Evolutionary conservation across 129 eudicot species (phyloP), one percentile per base, ranked within the genome.

Genomic region (Ambrosia artemisiifolia): DNA sequence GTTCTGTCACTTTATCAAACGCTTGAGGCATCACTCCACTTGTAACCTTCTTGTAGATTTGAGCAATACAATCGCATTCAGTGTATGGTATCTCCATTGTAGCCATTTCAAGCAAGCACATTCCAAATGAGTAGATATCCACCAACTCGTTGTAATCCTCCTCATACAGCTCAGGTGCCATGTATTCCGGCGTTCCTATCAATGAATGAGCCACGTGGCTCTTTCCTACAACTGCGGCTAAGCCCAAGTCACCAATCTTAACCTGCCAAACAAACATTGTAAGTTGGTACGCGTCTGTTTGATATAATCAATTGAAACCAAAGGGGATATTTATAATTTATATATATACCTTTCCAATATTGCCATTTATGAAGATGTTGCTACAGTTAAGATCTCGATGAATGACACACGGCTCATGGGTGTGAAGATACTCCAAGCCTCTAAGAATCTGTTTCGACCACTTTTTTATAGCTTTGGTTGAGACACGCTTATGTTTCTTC

Each of bases 131-230:
- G 79, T 91, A 91, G 36, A 91, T 83, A 75, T 91, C 97, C 17
- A 91, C 87, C 43, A 78, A 24, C 75, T 87, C 91, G 3, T 89
- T 83, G 81, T 91, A 91, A 73, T 91, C 82, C 80, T 87, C 97
- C 43, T 87, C 97, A 16, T 85, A 91, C 2, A 87, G 83, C 83
- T 91, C 96, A 7, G 96, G 95, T 3, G 96, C 96, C 94, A 90
- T 87, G 76, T 73, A 90, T 75, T 87, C 91, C 9, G 91, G 95
- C 14, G 97, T 87, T 53, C 97, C 95, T 67, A 88, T 32, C 67
- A 88, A 48, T 1, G 96, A 79, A 77, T 88, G 96, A 6, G 96
- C 96, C 11, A 80, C 82, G 6, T 86, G 96, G 75, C 79, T 84
- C 87, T 86, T 86, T 67, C 89, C 96, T 38, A 88, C 96, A 18